Evolutionary conservation across 2,329 filamentous ascomycete genomes (phyloP).

Genomic region (Boeremia lycopersici): DNA sequence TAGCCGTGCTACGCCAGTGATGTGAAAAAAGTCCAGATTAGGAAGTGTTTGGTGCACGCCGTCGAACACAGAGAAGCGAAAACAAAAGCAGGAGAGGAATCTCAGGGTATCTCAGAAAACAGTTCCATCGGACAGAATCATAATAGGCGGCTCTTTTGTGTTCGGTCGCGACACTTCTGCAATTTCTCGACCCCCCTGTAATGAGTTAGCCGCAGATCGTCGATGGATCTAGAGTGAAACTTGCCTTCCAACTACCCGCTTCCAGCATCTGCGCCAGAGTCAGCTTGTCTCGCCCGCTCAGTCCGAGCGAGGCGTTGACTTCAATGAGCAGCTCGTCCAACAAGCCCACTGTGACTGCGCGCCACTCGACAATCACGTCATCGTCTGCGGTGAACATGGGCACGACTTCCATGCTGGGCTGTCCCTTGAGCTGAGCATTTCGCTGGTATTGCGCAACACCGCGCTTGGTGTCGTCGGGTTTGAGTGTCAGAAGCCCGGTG

Average conservation of each 20-base stretch:
- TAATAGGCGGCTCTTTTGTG: constrained; percentile 93
- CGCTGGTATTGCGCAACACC: constrained; percentile 73
- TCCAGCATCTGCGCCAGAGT: constrained; percentile 88
- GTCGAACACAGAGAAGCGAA: constrained; percentile 28
- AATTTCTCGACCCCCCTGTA: constrained; percentile 86
- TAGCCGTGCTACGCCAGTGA: constrained; percentile 21
- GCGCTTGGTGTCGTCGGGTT: constrained; percentile 70
- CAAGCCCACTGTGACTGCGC: constrained; percentile 75
- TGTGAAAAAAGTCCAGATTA: constrained; percentile 15
- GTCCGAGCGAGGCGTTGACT: constrained; percentile 70
- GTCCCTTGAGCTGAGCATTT: constrained; percentile 73
- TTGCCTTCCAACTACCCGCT: constrained; percentile 96
- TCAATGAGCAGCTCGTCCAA: constrained; percentile 72
- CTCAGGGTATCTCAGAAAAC: constrained; percentile 73
- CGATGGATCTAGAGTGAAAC: constrained; percentile 27
- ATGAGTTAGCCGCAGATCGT: background rate
- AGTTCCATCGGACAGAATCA: constrained; percentile 95
- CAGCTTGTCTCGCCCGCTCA: constrained; percentile 73
- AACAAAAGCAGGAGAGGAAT: constrained; percentile 31
- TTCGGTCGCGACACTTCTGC: constrained; percentile 95
- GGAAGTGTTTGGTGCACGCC: constrained; percentile 22
- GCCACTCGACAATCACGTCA: constrained; percentile 81
- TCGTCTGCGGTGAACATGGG: constrained; percentile 75
- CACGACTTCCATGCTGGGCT: constrained; percentile 74
- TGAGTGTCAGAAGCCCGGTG: constrained; percentile 78